Evolutionary conservation across 148 eudicot genomes (phyloP).

Genomic region (Rhododendron ovatum): DNA sequence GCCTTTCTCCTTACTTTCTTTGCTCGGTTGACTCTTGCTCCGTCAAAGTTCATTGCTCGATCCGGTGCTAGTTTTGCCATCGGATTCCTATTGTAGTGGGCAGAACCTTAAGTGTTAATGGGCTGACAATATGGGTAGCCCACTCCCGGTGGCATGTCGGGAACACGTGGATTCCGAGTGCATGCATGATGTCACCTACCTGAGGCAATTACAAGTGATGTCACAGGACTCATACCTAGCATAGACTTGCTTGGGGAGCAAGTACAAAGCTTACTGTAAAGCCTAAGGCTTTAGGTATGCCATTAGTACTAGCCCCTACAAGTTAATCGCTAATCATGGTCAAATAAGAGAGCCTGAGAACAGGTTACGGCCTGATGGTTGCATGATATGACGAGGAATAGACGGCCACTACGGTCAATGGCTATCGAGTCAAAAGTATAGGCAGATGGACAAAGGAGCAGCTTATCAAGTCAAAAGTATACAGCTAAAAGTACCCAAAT

Average conservation of each 20-base stretch:
- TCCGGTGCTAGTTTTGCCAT: not conserved
- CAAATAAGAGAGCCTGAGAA: not conserved
- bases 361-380: not conserved
- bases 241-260: too few species aligned
- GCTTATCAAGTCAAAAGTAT: not conserved
- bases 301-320: not conserved
- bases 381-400: not conserved
- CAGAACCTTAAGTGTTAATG: not conserved
- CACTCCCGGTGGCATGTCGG: not conserved
- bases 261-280: not conserved
- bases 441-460: not conserved
- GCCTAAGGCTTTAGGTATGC: not conserved
- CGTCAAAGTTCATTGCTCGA: too few species aligned
- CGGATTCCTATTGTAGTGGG: not conserved
- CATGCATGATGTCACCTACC: not conserved
- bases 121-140: not conserved
- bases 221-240: not conserved
- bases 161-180: not conserved
- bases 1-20: not conserved
- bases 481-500: not conserved
- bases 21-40: not conserved
- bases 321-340: not conserved
- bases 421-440: not conserved
- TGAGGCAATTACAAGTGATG: not conserved
- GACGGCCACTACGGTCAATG: not conserved